Base-by-base conservation (phyloP, 148 eudicot species). In the Heliamphora exappendiculata region DNA sequence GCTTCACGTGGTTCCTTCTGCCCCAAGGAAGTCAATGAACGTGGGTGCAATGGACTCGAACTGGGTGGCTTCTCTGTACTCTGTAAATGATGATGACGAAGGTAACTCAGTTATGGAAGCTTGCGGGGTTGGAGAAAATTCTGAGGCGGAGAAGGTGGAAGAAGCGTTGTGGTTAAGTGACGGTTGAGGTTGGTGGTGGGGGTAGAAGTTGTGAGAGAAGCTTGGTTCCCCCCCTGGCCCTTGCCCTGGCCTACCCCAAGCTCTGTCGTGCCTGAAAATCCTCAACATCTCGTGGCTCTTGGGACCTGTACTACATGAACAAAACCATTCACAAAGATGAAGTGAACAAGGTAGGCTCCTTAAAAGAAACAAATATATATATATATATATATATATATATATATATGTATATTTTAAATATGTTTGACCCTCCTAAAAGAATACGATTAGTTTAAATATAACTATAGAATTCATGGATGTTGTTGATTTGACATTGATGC, bases 1-100 rank as follows among this genome's bases (percentile, higher is more conserved):
- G 33, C 37, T 31, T 67, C 74, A 79, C 31, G 67, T 74, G 45
- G 82, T 74, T 49, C 78, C 82, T 41, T 78, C 82, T 19, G 74
- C 82, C 45, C 82, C 82, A 45, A 79, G 82, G 44, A 79, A 79
- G 62, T 79, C 82, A 67, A 79, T 79, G 73, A 79, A 79, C 45
- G 73, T 76, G 54, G 57, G 63, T 66, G 85, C 66, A 72, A 75
- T 44, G 66, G 49, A 71, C 8, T 80, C 54, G 62, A 68, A 79
- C 60, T 62, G 74, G 76, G 20, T 76, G 71, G 51, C 29, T 67
- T 39, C 70, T 75, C 67, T 78, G 39, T 75, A 75, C 22, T 74
- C 73, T 63, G 37, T n/a, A 39, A 14, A 44, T 77, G 65, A 54
- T 75, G 77, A 54, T 36, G 73, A 39, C 44, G 78, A n/a, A n/a